phyloP scores from a whole-genome alignment of 805 yeast species.

The Hanseniaspora guilliermondii region DNA sequence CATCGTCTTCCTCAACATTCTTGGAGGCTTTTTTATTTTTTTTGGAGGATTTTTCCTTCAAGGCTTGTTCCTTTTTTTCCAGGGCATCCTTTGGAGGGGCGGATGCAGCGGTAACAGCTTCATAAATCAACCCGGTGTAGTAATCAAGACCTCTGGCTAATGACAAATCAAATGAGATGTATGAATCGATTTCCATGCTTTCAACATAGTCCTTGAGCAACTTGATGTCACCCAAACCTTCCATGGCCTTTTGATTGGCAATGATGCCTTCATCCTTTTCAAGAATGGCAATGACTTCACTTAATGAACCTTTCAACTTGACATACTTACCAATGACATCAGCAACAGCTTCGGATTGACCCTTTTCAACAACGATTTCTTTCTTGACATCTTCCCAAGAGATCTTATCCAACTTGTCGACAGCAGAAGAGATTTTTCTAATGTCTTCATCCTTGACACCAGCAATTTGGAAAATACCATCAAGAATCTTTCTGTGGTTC shows the following conservation, averaged over 20 bases:
- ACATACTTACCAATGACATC: slow-evolving; percentile 88
- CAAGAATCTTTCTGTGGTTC: slow-evolving; percentile 90
- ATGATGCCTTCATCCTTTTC: slow-evolving; percentile 45
- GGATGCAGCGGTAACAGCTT: slow-evolving; percentile 86
- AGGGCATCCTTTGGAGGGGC: slow-evolving; percentile 85
- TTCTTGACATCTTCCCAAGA: slow-evolving; percentile 92
- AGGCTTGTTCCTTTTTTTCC: slow-evolving; percentile 45
- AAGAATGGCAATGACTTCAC: slow-evolving; percentile 47
- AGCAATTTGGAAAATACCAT: slow-evolving; percentile 88
- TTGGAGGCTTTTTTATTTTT: slow-evolving; percentile 6
- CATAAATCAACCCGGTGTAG: slow-evolving; percentile 93
- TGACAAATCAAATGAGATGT: slow-evolving; percentile 78
- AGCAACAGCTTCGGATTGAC: slow-evolving; percentile 82
- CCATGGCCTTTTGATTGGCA: slow-evolving; percentile 57
- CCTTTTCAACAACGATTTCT: slow-evolving; percentile 86
- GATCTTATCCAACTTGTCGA: slow-evolving; percentile 85
- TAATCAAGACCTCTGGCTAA: slow-evolving; percentile 95
- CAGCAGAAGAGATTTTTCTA: slow-evolving; percentile 85
- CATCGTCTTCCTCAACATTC: slow-evolving; percentile 60
- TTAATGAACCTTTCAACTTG: slow-evolving; percentile 64
- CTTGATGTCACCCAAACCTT: slow-evolving; percentile 72
- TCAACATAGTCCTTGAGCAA: slow-evolving; percentile 63
- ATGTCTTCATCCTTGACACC: slow-evolving; percentile 93
- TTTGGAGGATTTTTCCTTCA: slow-evolving; percentile 20
- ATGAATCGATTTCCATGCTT: slow-evolving; percentile 61